These are phyloP conservation scores for Kalmusia sp. DNA, from an alignment of 2,329 filamentous ascomycete genomes.

Conservation along the genomic window DNA sequence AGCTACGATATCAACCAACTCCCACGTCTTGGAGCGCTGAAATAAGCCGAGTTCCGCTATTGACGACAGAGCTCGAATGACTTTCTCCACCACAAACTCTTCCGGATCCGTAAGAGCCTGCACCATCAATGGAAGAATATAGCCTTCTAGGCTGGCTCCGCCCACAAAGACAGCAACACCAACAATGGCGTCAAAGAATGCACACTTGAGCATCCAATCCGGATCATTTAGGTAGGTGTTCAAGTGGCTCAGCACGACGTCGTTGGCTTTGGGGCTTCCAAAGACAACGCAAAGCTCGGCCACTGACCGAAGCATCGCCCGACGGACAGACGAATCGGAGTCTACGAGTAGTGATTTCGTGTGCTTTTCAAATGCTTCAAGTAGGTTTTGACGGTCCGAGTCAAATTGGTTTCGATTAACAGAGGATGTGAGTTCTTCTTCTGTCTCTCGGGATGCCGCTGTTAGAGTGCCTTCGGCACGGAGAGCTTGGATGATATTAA, in stretches of 20 bases:
- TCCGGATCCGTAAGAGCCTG: conserved; percentile 93
- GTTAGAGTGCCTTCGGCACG: conserved; percentile 83
- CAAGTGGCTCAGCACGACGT: conserved; percentile 93
- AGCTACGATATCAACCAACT: conserved; percentile 81
- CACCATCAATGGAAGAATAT: conserved; percentile 93
- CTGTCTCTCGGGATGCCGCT: conserved; percentile 78
- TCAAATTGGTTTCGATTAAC: conserved; percentile 87
- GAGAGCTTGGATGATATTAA: conserved; percentile 90
- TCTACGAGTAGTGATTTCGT: conserved; percentile 92
- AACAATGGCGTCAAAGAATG: conserved; percentile 94
- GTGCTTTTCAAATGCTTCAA: conserved; percentile 84
- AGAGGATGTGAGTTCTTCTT: conserved; percentile 72
- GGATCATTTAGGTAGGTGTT: conserved; percentile 97
- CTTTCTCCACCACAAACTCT: conserved; percentile 91
- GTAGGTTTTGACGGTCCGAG: conserved; percentile 80
- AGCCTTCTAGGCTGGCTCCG: conserved; percentile 88
- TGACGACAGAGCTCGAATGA: conserved; percentile 83
- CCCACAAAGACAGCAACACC: conserved; percentile 92
- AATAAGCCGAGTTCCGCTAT: conserved; percentile 89
- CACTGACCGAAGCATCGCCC: conserved; percentile 91
- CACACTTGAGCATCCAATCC: conserved; percentile 95
- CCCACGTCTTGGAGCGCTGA: conserved; percentile 83
- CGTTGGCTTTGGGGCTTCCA: conserved; percentile 86
- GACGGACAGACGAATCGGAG: conserved; percentile 80
- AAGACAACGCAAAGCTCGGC: conserved; percentile 95